Base-by-base conservation (phyloP, 805 yeast species). In the Metschnikowia shivogae region DNA sequence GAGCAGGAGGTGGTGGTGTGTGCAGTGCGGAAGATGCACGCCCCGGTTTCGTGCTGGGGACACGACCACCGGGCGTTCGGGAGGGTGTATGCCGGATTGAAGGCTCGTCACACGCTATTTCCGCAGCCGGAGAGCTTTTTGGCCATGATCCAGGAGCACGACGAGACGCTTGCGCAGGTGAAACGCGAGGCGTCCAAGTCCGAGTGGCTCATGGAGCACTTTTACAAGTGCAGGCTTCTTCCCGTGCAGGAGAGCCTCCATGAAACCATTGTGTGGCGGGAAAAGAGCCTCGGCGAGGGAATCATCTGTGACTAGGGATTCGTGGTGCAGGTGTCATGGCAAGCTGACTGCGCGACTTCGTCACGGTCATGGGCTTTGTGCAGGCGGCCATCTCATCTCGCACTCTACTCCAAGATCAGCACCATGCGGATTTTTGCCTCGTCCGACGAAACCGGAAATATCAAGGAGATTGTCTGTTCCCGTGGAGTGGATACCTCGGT, bases 401-500 rank as follows among this genome's bases (percentile, higher is more conserved):
- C 36, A 30, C 27, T 30, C 27, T 14, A 37, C 24, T n/a, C 26
- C 26, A 22, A 27, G n/a, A 2, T 10, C 28, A 22, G 12, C 31
- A 12, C 22, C 9, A 48, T 85, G 92, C 82, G 76, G 62, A 59
- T 84, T 11, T 54, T 85, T 36, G 82, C 74, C 3, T 71, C 88
- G 34, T 77, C 86, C 13, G 85, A 79, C 49, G 90, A 85, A 54
- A 74, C 78, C 1, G 89, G 90, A 0, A 71, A 78, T 5, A 53
- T 83, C 43, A 84, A 84, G 53, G 89, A 82, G 58, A 67, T 87
- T 7, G 57, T 73, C 5, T 88, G 89, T 54, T 60, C 67, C 14
- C 67, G 74, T 42, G 92, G 90, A 0, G 83, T 92, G 0, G 95
- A 90, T 57, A 89, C 96, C 3, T 85, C 96, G 5, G 70, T 73